Evolutionary conservation across 2,329 filamentous ascomycete species (phyloP), one percentile per base, ranked within the genome.

Genomic region (Verticillium nubilum): DNA sequence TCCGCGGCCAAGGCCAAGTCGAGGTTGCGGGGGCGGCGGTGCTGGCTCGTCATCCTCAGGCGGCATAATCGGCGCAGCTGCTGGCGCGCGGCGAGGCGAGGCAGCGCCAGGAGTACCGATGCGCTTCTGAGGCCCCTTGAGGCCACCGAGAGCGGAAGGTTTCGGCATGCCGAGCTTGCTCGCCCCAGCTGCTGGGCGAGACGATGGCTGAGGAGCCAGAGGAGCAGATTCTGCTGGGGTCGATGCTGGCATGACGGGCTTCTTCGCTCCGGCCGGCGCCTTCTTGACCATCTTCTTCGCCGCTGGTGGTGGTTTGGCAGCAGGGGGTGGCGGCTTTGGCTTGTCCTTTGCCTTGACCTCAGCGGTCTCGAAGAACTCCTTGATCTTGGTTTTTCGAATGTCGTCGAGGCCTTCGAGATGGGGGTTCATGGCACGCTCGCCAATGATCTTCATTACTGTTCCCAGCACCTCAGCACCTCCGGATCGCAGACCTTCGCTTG

Each of bases 381-480:
- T 97, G 72, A 98, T 90, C 74, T 97, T 99, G 63, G 82, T 90
- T 77, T 97, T 98, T 62, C 93, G 86, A 65, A 98, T 98, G 26
- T 99, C 95, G 70, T 99, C 95, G 2, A 99, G 80, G 3, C 92
- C 92, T 64, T 97, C 94, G 17, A 99, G 78, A 71, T 96, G 90
- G 9, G 91, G 89, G 52, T 90, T 92, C 95, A 99, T 99, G 57
- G 91, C 91, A 60, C 95, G 86, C 74, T 99, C 96, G 50, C 95
- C 94, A 78, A 98, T 91, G 59, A 99, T 98, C 78, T 98, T 99
- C 95, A 97, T 98, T 56, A 99, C 75, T 0, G 93, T 97, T 64
- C 96, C 95, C 3, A 99, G 79, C 33, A 95, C 87, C 73, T 99
- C 95, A 15, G 93, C 93, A 72, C 93, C 95, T 29, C 92, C 92